A percentile compares a stretch with the other conserved stretches of the same genome.
Evolutionary conservation across 2,329 filamentous ascomycete species (phyloP).

Genomic region (Ceratocystis cacaofunesta): DNA sequence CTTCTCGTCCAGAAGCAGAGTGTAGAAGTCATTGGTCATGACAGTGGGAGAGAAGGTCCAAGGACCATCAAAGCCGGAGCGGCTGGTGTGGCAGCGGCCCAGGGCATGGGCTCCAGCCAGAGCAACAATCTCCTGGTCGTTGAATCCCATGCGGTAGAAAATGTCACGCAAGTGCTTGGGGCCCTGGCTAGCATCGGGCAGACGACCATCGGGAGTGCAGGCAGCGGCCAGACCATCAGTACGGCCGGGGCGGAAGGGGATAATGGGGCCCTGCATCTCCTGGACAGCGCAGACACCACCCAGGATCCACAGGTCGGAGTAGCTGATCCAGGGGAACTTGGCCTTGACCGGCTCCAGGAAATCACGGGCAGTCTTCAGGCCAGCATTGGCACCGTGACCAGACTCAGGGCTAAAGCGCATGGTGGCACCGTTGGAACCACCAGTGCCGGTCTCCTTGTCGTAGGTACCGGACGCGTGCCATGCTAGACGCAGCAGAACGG

Average conservation of each 20-base stretch:
- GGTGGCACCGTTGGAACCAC: conserved; percentile 88
- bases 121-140: conserved; percentile 92
- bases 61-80: conserved; percentile 74
- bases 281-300: conserved; percentile 74
- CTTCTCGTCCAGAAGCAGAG: conserved; percentile 76
- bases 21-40: conserved; percentile 90
- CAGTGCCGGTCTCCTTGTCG: conserved; percentile 74
- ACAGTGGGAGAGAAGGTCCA: conserved; percentile 89
- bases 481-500: conserved; percentile 75
- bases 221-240: conserved; percentile 60
- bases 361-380: conserved; percentile 69
- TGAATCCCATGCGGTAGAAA: conserved; percentile 95
- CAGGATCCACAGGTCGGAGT: conserved; percentile 95
- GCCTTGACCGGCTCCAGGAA: conserved; percentile 83
- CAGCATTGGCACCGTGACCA: conserved; percentile 86
- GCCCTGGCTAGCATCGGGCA: conserved; percentile 63
- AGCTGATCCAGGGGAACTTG: conserved; percentile 87
- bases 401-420: conserved; percentile 89
- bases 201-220: conserved; percentile 87
- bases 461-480: conserved; percentile 94
- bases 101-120: conserved; percentile 74
- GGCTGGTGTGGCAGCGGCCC: conserved; percentile 78
- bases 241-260: conserved; percentile 83
- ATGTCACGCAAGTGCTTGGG: conserved; percentile 74
- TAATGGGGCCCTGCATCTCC: conserved; percentile 79